Evolutionary conservation across 2,329 filamentous ascomycete species (phyloP).

Genomic region (Calonectria multiphialidica): DNA sequence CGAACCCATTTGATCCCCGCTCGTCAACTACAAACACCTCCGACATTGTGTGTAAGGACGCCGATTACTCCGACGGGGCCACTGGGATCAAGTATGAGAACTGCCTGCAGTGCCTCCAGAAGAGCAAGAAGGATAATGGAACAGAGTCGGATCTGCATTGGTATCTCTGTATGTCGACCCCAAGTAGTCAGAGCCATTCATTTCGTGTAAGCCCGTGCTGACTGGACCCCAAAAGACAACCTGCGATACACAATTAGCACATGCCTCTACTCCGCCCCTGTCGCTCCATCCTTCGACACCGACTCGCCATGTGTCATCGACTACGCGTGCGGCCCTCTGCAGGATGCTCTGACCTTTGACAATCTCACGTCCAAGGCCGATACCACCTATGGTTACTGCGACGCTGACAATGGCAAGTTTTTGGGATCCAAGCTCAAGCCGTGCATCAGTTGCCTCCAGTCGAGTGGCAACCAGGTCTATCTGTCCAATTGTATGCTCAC

Average conservation of each 20-base stretch:
- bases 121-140: slow-evolving; percentile 55
- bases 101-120: slow-evolving; percentile 61
- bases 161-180: slow-evolving; percentile 59
- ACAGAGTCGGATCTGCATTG: slow-evolving; percentile 57
- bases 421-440: slow-evolving; percentile 45
- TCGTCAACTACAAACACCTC: slow-evolving; percentile 55
- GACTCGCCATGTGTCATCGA: slow-evolving; percentile 59
- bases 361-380: slow-evolving; percentile 39
- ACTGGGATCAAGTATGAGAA: slow-evolving; percentile 60
- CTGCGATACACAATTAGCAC: slow-evolving; percentile 60
- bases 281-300: slow-evolving; percentile 45
- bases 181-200: neutral
- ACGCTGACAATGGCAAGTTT: slow-evolving; percentile 51
- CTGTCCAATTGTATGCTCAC: slow-evolving; percentile 62
- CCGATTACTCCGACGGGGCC: slow-evolving; percentile 51
- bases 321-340: slow-evolving; percentile 55
- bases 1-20: slow-evolving; percentile 48
- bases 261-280: slow-evolving; percentile 56
- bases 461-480: slow-evolving; percentile 55
- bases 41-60: slow-evolving; percentile 62
- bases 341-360: slow-evolving; percentile 51
- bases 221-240: slow-evolving; percentile 58
- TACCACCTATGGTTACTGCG: slow-evolving; percentile 56
- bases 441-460: slow-evolving; percentile 59
- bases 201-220: neutral